A percentile compares a stretch with the other conserved stretches of the same genome.
Evolutionary conservation across 495 filamentous ascomycete species (phyloP).

Genomic region (Penicillium odoratum): DNA sequence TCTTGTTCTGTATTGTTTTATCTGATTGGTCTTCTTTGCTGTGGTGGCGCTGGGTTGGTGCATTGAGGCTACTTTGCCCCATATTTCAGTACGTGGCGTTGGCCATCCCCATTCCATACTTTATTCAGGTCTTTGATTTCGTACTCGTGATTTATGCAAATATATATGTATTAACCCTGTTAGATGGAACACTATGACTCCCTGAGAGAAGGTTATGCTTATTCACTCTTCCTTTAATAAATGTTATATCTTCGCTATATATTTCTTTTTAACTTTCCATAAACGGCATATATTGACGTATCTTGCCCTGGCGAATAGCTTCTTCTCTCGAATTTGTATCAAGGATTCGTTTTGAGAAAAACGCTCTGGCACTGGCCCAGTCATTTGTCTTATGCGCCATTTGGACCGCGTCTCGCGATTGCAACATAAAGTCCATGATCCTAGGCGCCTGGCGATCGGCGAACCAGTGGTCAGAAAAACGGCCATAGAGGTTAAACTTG

Average conservation of each 20-base stretch:
- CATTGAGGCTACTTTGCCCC: not conserved
- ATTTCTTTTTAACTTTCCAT: not conserved
- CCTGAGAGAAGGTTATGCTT: no score
- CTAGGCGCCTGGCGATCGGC: constrained; percentile 5
- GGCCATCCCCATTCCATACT: not conserved
- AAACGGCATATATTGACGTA: constrained; percentile 1
- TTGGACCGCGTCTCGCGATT: constrained; percentile 3
- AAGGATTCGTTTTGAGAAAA: not conserved
- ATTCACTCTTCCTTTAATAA: no score
- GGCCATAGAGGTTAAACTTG: constrained; percentile 5
- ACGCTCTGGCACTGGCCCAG: not conserved
- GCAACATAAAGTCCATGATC: constrained; percentile 6
- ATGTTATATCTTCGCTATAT: not conserved
- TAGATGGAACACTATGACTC: no score
- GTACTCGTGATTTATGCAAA: not conserved
- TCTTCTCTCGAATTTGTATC: not conserved
- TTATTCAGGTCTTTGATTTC: not conserved
- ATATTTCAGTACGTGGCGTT: not conserved
- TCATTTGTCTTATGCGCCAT: not conserved
- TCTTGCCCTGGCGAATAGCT: not conserved
- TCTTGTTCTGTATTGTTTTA: not conserved
- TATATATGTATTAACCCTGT: no score
- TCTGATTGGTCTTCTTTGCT: not conserved
- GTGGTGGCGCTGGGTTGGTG: not conserved
- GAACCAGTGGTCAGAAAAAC: constrained; percentile 8